Conservation (phyloP, 2,329 filamentous ascomycete genomes). For the Penicillium sp. region DNA sequence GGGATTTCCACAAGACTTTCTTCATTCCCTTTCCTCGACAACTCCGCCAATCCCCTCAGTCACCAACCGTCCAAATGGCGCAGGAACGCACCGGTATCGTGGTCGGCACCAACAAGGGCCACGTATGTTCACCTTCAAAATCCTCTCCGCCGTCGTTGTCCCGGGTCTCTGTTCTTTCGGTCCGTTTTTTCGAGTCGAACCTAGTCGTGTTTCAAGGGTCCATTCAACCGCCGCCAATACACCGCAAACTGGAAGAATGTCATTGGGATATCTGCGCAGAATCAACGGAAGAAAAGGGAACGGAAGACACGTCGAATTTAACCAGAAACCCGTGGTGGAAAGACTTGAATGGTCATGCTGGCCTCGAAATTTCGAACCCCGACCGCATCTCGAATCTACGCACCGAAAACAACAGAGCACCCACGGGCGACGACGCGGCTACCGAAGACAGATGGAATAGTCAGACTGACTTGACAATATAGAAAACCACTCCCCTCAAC, state of each 20-base stretch:
- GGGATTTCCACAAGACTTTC: conserved; percentile 26
- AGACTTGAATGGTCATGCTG: neutral
- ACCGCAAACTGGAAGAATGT: neutral
- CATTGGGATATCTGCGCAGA: neutral
- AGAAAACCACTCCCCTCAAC: conserved; percentile 78
- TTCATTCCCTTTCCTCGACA: conserved; percentile 34
- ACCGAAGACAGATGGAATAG: conserved; percentile 32
- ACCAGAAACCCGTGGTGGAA: neutral
- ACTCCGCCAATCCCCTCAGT: conserved; percentile 39
- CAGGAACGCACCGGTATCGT: conserved; percentile 57
- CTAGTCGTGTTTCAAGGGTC: conserved; percentile 12
- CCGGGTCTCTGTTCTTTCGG: conserved; percentile 17
- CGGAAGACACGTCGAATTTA: neutral
- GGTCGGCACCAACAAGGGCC: conserved; percentile 65
- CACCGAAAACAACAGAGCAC: conserved; percentile 5
- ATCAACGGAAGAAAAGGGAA: neutral
- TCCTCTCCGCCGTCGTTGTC: conserved; percentile 10
- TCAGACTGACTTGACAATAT: conserved; percentile 45
- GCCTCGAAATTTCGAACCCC: conserved; percentile 9
- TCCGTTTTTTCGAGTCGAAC: conserved; percentile 23
- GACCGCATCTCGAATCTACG: conserved; percentile 1
- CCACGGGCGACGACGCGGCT: neutral
- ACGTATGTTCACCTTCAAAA: conserved; percentile 56
- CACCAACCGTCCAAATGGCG: conserved; percentile 50
- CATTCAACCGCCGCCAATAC: neutral